Evolutionary conservation across 2,329 filamentous ascomycete species (phyloP), one percentile per base, ranked within the genome.

Genomic region (Lecanicillium sp.): DNA sequence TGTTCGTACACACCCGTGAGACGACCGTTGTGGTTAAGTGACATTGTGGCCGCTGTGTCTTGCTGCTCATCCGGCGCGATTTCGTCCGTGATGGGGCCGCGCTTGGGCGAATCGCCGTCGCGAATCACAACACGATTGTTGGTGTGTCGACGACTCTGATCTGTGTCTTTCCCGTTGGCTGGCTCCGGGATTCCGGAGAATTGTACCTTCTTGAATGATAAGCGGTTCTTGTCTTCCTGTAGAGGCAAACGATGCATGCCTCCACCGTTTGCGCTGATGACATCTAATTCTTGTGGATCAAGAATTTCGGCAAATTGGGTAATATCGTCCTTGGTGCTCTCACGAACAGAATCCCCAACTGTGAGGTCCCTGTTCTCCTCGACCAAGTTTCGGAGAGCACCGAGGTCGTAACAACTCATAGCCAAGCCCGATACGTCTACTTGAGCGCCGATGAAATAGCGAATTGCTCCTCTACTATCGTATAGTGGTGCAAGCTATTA

Each of bases 361-460:
- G 30, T 42, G n/a, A 48, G 17, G 30, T 44, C 52, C 41, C 19
- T 40, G 21, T 49, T 53, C 30, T 37, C 50, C 15, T 29, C 51
- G 4, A 56, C 54, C 40, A 84, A 66, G 12, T 67, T 67, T 43
- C 71, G 70, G 17, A 86, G 67, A 0, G 78, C 81, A 19, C 83
- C 78, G 48, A 87, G 74, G 24, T 82, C 81, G 1, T 75, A 73
- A 52, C 74, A 78, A 39, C 85, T 79, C 57, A 82, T 83, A 21
- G 78, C 77, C 1, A 87, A 68, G 4, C 81, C 80, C 4, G 79
- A 84, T 9, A 86, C 67, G 53, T 87, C 83, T 29, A 86, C 77
- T 60, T 86, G 83, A 2, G 82, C 83, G 21, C 83, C 83, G 52
- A 87, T 79, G 58, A 78, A 62, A 61, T 87, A 87, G 24, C 82